Conservation (phyloP, 306 rosid genomes). For the Fragaria iinumae region DNA sequence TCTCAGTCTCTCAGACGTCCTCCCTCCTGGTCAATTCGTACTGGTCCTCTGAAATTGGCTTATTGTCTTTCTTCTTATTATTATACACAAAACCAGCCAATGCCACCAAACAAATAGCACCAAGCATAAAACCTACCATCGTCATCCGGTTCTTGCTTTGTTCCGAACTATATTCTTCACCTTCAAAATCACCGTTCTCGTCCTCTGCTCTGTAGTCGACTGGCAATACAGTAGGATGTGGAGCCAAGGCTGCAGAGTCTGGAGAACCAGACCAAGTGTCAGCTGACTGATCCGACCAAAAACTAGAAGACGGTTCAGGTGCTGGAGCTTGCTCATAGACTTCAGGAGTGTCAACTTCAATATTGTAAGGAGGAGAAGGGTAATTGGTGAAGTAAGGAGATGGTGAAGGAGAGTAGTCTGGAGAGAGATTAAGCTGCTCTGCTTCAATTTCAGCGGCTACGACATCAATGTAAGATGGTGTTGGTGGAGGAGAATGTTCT, state of each 20-base stretch:
- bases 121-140: conserved; percentile 5
- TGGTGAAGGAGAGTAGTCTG: conserved; percentile 14
- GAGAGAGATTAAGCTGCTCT: conserved; percentile 1
- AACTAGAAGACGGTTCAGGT: neutral
- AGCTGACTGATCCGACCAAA: neutral
- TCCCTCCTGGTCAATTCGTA: conserved; percentile 12
- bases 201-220: conserved; percentile 28
- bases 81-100: conserved; percentile 31
- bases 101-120: conserved; percentile 31
- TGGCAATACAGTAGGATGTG: neutral
- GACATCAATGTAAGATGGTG: conserved; percentile 13
- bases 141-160: neutral
- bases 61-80: conserved; percentile 15
- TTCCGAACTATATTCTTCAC: conserved; percentile 3
- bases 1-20: neutral
- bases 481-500: conserved; percentile 15
- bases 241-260: neutral
- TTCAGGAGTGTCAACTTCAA: conserved; percentile 17
- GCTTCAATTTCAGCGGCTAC: conserved; percentile 4
- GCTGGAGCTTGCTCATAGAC: conserved; percentile 9
- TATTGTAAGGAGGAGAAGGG: conserved; percentile 5
- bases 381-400: neutral
- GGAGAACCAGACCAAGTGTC: neutral
- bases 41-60: neutral
- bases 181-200: neutral